These are phyloP conservation scores for Taiozyma onychis DNA, from an alignment of 1,139 yeast genomes.

Conservation along the genomic window DNA sequence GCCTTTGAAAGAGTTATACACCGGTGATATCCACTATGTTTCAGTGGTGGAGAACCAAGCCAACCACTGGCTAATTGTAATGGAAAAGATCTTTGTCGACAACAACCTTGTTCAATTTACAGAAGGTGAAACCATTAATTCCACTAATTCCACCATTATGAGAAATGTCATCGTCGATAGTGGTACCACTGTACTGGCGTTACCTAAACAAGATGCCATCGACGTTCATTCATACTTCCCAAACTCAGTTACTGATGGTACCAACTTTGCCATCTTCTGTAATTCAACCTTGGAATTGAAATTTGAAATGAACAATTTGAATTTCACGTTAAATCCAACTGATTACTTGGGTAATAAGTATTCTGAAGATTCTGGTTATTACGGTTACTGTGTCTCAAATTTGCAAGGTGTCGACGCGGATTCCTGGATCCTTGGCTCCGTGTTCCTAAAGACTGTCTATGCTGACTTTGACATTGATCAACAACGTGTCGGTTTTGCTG, in stretches of 20 bases:
- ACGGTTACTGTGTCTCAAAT: conserved; percentile 59
- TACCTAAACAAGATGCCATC: conserved; percentile 53
- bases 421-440: conserved; percentile 51
- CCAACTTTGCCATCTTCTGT: conserved; percentile 57
- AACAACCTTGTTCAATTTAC: conserved; percentile 30
- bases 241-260: conserved; percentile 46
- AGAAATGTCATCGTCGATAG: conserved; percentile 55
- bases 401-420: conserved; percentile 46
- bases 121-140: conserved; percentile 18
- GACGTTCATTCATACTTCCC: conserved; percentile 46
- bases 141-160: conserved; percentile 17
- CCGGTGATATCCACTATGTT: conserved; percentile 39
- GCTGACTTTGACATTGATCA: conserved; percentile 53
- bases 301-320: conserved; percentile 37
- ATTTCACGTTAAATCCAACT: conserved; percentile 40
- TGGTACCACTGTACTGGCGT: conserved; percentile 58
- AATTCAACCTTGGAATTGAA: conserved; percentile 35
- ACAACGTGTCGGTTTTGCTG: conserved; percentile 48
- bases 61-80: conserved; percentile 49
- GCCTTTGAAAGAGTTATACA: conserved; percentile 33
- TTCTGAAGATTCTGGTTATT: conserved; percentile 28
- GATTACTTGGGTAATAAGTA: conserved; percentile 47
- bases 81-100: conserved; percentile 35
- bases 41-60: conserved; percentile 33
- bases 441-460: conserved; percentile 52